Percentiles rank a stretch among this genome's conserved stretches.
These are phyloP conservation scores for Amylocystis lapponica DNA, from an alignment of 768 basidiomycete genomes.

Conservation along the genomic window DNA sequence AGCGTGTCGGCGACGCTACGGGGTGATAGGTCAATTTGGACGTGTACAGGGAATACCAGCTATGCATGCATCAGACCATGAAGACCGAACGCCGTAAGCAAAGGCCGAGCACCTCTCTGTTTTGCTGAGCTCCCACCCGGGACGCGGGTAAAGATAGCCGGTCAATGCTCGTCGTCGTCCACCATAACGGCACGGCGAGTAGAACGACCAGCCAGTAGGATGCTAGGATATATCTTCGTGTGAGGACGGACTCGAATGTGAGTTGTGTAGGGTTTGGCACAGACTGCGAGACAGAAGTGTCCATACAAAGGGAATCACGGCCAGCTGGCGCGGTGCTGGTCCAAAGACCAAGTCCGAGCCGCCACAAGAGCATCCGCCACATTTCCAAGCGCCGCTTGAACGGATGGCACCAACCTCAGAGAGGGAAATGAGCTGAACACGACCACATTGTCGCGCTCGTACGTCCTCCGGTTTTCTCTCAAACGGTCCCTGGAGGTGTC, in stretches of 20 bases:
- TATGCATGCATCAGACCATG: conserved; percentile 5
- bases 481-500: neutral
- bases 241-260: conserved; percentile 43
- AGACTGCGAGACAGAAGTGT: neutral
- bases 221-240: conserved; percentile 55
- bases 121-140: conserved; percentile 46
- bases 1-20: neutral
- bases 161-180: conserved; percentile 87
- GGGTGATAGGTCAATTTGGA: conserved; percentile 9
- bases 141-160: conserved; percentile 65
- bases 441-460: neutral
- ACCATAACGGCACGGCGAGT: conserved; percentile 86
- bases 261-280: conserved; percentile 41
- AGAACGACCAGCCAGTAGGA: conserved; percentile 79
- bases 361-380: neutral
- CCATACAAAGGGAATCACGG: too few relatives aligned
- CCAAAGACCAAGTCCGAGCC: too few relatives aligned
- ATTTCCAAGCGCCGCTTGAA: conserved; percentile 1
- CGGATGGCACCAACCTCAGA: conserved; percentile 8
- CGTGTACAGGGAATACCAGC: conserved; percentile 25
- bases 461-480: neutral
- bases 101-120: conserved; percentile 21
- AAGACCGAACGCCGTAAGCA: neutral
- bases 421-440: conserved; percentile 1
- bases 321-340: too few relatives aligned